Evolutionary conservation across 805 yeast genomes (phyloP).

Genomic region (Candida coquimbonensis): DNA sequence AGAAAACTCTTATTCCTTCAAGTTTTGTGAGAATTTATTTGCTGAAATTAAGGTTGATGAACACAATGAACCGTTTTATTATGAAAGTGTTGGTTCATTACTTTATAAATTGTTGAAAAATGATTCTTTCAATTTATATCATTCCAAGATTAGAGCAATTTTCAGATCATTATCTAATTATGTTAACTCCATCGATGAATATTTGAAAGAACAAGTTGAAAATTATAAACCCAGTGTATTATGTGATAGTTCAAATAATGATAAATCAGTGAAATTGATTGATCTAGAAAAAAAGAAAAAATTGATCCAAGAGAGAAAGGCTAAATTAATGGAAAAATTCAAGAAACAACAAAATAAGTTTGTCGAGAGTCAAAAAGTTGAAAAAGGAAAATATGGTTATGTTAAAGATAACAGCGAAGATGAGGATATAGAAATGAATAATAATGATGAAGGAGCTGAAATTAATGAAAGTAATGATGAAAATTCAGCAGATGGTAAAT

Average conservation of each 20-base stretch:
- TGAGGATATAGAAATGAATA: constrained; percentile 32
- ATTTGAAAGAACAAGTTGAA: constrained; percentile 30
- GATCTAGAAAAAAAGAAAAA: constrained; percentile 56
- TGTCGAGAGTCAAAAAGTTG: constrained; percentile 36
- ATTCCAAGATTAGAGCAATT: constrained; percentile 52
- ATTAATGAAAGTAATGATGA: constrained; percentile 22
- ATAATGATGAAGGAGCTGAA: constrained; percentile 9
- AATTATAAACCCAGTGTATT: constrained; percentile 23
- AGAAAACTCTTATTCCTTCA: constrained; percentile 22
- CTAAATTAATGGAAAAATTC: constrained; percentile 68
- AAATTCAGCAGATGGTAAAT: neutral
- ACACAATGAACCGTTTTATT: constrained; percentile 31
- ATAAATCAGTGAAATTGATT: constrained; percentile 6
- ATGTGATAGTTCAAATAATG: constrained; percentile 1
- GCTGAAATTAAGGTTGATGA: constrained; percentile 25
- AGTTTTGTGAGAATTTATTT: constrained; percentile 29
- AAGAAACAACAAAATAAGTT: constrained; percentile 76
- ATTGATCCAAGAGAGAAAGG: constrained; percentile 62
- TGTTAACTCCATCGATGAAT: constrained; percentile 24
- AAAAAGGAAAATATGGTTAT: constrained; percentile 15
- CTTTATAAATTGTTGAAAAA: constrained; percentile 35
- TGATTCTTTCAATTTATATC: constrained; percentile 36
- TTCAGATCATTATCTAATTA: constrained; percentile 29
- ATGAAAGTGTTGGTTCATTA: constrained; percentile 32
- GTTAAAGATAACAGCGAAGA: constrained; percentile 8